These are phyloP conservation scores for Remersonia thermophila DNA, from an alignment of 2,329 filamentous ascomycete genomes.

Conservation along the genomic window DNA sequence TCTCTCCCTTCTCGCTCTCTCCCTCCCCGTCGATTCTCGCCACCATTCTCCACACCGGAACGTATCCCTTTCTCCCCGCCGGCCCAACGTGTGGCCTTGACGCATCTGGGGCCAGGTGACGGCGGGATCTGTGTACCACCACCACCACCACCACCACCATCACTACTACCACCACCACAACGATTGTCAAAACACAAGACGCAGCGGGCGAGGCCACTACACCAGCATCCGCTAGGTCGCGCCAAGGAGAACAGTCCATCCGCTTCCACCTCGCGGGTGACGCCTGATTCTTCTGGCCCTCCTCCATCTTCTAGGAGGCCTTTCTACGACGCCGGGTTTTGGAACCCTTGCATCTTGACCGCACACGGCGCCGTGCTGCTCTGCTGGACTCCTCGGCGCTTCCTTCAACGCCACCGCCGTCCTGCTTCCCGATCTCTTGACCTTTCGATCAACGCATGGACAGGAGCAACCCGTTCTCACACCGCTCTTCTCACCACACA, in stretches of 20 bases:
- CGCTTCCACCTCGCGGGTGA: conserved; percentile 3
- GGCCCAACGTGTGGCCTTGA: conserved; percentile 19
- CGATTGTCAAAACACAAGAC: conserved; percentile 15
- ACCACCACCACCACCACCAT: too few relatives aligned
- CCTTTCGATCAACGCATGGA: conserved; percentile 12
- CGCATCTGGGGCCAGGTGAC: conserved; percentile 23
- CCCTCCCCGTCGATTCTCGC: too few relatives aligned
- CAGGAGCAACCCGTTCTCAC: too few relatives aligned
- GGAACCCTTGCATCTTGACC: too few relatives aligned
- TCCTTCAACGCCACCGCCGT: conserved; percentile 11
- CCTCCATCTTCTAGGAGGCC: not conserved
- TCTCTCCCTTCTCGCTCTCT: too few relatives aligned
- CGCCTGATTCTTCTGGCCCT: conserved; percentile 5
- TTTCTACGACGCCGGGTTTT: too few relatives aligned
- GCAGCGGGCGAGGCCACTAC: conserved; percentile 24
- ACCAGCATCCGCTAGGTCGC: conserved; percentile 9
- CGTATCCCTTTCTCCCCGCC: too few relatives aligned
- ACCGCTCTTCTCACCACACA: conserved; percentile 1
- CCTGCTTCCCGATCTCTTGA: conserved; percentile 7
- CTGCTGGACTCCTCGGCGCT: conserved; percentile 8
- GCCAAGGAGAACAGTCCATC: too few relatives aligned
- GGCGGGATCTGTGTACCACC: conserved; percentile 28
- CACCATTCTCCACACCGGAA: too few relatives aligned
- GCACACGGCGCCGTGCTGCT: too few relatives aligned
- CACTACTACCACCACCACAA: too few relatives aligned